Evolutionary conservation across 768 basidiomycete species (phyloP).

Genomic region (Leccinellum rugosiceps): DNA sequence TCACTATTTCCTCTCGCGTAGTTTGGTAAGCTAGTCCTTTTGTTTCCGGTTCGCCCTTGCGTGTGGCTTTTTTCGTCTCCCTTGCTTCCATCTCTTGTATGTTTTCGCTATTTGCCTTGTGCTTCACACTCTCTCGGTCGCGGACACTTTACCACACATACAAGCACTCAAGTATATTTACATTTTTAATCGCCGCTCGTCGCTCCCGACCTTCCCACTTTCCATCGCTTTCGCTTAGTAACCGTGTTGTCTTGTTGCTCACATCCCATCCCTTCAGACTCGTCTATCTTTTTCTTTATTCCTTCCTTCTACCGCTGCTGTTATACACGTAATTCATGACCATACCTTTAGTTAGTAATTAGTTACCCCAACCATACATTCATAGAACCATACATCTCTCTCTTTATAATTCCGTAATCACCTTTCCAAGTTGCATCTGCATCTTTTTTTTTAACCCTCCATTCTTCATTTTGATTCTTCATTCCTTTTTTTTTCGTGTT

Average conservation of each 20-base stretch:
- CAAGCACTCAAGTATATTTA: conserved; percentile 18
- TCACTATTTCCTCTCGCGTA: neutral
- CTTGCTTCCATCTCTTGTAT: neutral
- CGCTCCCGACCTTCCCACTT: neutral
- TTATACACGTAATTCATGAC: neutral
- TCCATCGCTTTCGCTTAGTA: conserved; percentile 12
- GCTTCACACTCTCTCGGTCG: neutral
- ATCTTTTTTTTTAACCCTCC: neutral
- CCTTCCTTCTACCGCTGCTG: neutral
- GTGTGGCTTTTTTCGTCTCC: neutral
- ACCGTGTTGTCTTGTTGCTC: conserved; percentile 22
- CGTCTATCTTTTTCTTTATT: neutral
- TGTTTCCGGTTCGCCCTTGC: conserved; percentile 1
- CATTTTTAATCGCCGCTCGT: conserved; percentile 11
- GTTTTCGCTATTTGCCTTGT: neutral
- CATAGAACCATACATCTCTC: neutral
- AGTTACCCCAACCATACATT: neutral
- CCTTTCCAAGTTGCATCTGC: neutral
- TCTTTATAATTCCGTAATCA: neutral
- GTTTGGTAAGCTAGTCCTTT: neutral
- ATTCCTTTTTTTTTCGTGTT: neutral
- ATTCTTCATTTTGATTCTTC: neutral
- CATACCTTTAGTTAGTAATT: neutral
- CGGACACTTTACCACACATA: conserved; percentile 6
- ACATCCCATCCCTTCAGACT: neutral